A percentile compares a stretch with the other conserved stretches of the same genome.
These are phyloP conservation scores for Mycena kentingensis DNA, from an alignment of 768 basidiomycete species.

Conservation along the genomic window DNA sequence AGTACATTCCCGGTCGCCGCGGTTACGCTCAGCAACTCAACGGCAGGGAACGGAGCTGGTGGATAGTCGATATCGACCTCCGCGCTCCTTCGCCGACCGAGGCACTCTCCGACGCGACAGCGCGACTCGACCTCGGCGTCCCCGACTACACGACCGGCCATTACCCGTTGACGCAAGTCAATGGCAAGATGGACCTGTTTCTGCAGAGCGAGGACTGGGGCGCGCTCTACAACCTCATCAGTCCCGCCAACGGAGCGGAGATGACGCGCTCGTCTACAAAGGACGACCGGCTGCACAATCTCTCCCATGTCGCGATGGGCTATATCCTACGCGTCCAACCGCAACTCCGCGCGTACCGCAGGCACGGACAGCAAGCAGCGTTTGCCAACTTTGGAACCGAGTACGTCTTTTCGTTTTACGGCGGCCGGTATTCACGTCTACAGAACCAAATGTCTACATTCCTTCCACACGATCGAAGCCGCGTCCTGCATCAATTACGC, in stretches of 20 bases:
- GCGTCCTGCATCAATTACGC: conserved; percentile 1
- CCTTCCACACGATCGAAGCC: neutral
- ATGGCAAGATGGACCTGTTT: neutral
- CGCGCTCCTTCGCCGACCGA: too few relatives aligned
- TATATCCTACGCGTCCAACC: neutral
- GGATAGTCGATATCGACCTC: too few relatives aligned
- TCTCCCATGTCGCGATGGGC: neutral
- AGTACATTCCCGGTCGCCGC: too few relatives aligned
- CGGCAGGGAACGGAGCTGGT: too few relatives aligned
- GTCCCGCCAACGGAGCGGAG: neutral
- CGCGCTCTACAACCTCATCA: neutral
- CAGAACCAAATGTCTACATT: neutral
- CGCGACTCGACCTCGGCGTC: neutral
- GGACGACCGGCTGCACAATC: neutral
- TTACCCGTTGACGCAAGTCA: neutral
- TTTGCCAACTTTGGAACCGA: neutral
- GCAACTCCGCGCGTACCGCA: neutral
- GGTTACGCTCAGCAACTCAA: too few relatives aligned
- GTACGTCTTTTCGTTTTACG: neutral
- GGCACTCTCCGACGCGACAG: too few relatives aligned
- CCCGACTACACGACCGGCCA: neutral
- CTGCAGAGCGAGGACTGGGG: neutral
- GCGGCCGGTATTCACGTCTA: neutral
- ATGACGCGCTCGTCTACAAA: neutral
- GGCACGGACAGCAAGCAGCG: neutral